Percentiles rank a stretch among this genome's conserved stretches.
These are phyloP conservation scores for Plasmodium falciparum DNA, from an alignment of 169 alveolate species.

Conservation along the genomic window DNA sequence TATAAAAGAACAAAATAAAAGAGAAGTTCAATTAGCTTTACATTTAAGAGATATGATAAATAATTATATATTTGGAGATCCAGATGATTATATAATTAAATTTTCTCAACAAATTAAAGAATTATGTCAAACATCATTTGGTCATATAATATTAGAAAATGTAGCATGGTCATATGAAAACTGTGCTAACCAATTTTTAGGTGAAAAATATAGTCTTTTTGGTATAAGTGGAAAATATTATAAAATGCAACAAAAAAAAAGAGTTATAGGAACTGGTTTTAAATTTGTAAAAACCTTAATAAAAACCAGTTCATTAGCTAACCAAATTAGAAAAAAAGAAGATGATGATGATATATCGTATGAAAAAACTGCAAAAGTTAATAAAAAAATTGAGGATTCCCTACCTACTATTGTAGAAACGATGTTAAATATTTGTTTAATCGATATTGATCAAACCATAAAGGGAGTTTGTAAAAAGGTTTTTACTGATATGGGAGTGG, in stretches of 20 bases:
- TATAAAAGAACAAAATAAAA: conserved; percentile 83
- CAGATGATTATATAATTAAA: conserved; percentile 83
- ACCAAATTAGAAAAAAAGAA: conserved; percentile 80
- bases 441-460: conserved; percentile 91
- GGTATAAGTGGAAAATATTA: conserved; percentile 90
- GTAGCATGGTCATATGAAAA: conserved; percentile 94
- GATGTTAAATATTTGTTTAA: conserved; percentile 89
- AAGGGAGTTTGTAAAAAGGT: conserved; percentile 90
- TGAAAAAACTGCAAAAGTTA: conserved; percentile 82
- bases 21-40: conserved; percentile 90
- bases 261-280: conserved; percentile 85
- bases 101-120: conserved; percentile 83
- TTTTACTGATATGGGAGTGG: conserved; percentile 91
- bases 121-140: conserved; percentile 89
- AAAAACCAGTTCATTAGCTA: conserved; percentile 87
- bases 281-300: conserved; percentile 86
- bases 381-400: conserved; percentile 87
- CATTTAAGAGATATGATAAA: conserved; percentile 85
- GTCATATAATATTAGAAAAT: conserved; percentile 90
- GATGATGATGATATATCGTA: conserved; percentile 69
- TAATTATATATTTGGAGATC: conserved; percentile 86
- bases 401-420: conserved; percentile 91
- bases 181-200: conserved; percentile 90
- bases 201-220: conserved; percentile 88
- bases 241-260: conserved; percentile 87